Evolutionary conservation across 371 early-diverging fungal species (phyloP).

Genomic region (Syncephalastrum monosporum): DNA sequence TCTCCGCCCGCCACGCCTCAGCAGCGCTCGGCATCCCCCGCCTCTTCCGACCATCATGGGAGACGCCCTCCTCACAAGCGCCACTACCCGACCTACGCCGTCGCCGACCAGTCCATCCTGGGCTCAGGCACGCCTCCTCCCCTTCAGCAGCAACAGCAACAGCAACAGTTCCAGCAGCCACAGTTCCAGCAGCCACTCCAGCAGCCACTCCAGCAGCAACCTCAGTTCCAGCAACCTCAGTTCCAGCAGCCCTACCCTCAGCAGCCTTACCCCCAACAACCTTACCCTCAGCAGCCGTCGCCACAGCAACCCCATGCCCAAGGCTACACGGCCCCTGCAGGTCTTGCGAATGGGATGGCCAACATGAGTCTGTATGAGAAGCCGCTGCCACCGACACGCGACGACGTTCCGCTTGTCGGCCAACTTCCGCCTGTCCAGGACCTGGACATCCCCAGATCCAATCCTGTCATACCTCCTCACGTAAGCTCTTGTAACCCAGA

Average conservation of each 20-base stretch:
- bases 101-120: conserved; percentile 8
- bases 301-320: no score
- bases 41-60: neutral
- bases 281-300: no score
- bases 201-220: no score
- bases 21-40: conserved; percentile 8
- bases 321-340: neutral
- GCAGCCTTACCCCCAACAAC: no score
- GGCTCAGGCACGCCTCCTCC: no score
- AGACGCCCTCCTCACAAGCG: conserved; percentile 15
- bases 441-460: conserved; percentile 39
- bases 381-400: conserved; percentile 7
- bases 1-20: no score
- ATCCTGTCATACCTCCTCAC: conserved; percentile 39
- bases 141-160: no score
- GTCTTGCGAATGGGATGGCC: conserved; percentile 24
- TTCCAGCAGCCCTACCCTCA: no score
- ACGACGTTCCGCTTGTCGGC: conserved; percentile 46
- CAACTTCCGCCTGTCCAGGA: conserved; percentile 53
- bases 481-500: conserved; percentile 16
- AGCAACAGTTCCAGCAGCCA: no score
- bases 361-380: conserved; percentile 21
- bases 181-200: no score
- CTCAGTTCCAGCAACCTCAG: no score
- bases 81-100: conserved; percentile 20